These are phyloP conservation scores for Beta lomatogona DNA, from an alignment of 179 eudicot species.

Conservation along the genomic window DNA sequence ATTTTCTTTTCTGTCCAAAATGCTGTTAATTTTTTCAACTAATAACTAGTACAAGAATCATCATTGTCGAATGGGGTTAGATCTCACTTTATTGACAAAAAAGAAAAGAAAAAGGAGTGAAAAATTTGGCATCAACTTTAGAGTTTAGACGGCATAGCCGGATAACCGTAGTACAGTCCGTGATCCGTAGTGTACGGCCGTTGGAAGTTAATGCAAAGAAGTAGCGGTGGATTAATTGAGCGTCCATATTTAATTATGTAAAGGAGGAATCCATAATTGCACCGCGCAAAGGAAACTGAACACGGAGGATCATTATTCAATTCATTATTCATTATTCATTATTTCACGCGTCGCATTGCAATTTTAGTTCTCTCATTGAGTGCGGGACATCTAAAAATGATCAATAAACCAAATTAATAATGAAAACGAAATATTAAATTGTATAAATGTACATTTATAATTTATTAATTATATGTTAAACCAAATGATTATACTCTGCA, in stretches of 20 bases:
- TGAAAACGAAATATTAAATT: too few species aligned
- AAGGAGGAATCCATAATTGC: background rate
- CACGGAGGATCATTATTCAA: background rate
- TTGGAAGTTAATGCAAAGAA: background rate
- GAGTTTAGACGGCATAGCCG: background rate
- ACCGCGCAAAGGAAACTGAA: background rate
- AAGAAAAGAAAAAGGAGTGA: too few species aligned
- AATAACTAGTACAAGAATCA: too few species aligned
- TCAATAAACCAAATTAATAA: background rate
- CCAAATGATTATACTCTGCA: too few species aligned
- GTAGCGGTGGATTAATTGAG: background rate
- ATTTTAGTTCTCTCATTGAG: background rate
- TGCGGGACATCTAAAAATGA: background rate
- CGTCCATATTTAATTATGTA: background rate
- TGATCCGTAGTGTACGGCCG: slow-evolving; percentile 14
- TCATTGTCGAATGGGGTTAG: too few species aligned
- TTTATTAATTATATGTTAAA: too few species aligned
- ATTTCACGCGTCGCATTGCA: background rate
- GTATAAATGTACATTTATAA: too few species aligned
- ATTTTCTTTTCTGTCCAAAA: too few species aligned
- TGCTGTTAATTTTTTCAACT: too few species aligned
- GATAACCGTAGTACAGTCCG: background rate
- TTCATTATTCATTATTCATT: too few species aligned
- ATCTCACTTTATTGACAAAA: too few species aligned
- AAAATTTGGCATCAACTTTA: background rate